phyloP scores from a whole-genome alignment of 306 rosid species.

The Cicer arietinum region DNA sequence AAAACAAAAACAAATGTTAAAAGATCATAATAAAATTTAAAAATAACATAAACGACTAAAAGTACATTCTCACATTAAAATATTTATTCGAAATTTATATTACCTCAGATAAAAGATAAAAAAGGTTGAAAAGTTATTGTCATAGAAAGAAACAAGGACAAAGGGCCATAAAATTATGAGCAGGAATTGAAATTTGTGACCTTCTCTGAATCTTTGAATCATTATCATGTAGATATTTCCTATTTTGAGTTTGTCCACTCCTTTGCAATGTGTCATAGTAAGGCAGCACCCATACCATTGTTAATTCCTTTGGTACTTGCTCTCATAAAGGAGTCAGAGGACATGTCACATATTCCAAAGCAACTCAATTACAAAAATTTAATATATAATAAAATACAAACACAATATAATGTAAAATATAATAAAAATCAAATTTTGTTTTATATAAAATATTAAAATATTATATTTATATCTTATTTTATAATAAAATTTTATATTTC shows the following conservation, averaged over 20 bases:
- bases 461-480: no score
- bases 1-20: no score
- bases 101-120: neutral
- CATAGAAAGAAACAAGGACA: neutral
- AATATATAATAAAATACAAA: no score
- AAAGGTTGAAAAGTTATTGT: neutral
- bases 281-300: slow-evolving; percentile 29
- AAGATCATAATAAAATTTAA: no score
- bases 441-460: no score
- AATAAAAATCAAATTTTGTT: no score
- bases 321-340: slow-evolving; percentile 25
- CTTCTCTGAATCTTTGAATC: slow-evolving; percentile 34
- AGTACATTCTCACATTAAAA: no score
- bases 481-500: no score
- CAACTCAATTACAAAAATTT: slow-evolving; percentile 4
- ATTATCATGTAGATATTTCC: slow-evolving; percentile 17
- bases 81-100: neutral
- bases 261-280: slow-evolving; percentile 29
- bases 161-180: neutral
- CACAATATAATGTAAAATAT: no score
- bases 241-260: slow-evolving; percentile 37
- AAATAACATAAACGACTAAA: no score
- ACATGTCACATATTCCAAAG: slow-evolving; percentile 38
- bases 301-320: slow-evolving; percentile 45
- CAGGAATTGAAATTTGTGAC: slow-evolving; percentile 25